Percentiles rank a stretch among this genome's conserved stretches.
Conservation (phyloP, 2,329 filamentous ascomycete species). For the Hypoxylon sp. region DNA sequence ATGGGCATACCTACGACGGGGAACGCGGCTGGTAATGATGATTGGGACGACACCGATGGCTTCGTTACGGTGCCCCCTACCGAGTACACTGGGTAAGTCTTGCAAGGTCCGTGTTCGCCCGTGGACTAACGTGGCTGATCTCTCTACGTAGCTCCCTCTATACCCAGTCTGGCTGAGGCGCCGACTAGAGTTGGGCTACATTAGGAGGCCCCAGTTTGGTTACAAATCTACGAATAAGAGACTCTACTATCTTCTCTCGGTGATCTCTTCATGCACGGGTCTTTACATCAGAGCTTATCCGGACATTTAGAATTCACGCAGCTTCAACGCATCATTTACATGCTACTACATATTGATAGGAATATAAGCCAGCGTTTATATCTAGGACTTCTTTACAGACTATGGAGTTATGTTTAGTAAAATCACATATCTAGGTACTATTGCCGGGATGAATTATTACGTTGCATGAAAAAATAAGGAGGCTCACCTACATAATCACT, state of each 20-base stretch:
- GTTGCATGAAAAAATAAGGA: slow-evolving; percentile 8
- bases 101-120: not conserved
- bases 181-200: not conserved
- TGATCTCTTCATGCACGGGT: not conserved
- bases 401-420: slow-evolving; percentile 11
- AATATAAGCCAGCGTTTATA: not conserved
- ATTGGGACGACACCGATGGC: slow-evolving; percentile 50
- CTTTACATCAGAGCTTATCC: not conserved
- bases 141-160: slow-evolving; percentile 35
- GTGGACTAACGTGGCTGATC: slow-evolving; percentile 20
- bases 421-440: not conserved
- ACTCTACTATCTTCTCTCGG: not conserved
- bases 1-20: slow-evolving; percentile 66
- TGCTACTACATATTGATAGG: not conserved
- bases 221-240: not conserved
- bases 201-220: not conserved
- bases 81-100: slow-evolving; percentile 49
- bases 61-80: slow-evolving; percentile 53
- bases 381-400: slow-evolving; percentile 9
- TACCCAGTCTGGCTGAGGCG: slow-evolving; percentile 21
- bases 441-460: not conserved
- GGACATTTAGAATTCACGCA: not conserved
- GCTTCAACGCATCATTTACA: not conserved
- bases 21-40: slow-evolving; percentile 72
- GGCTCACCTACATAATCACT: slow-evolving; percentile 13